These are phyloP conservation scores for Lodderomyces margitis DNA, from an alignment of 1,139 yeast genomes.

Conservation along the genomic window DNA sequence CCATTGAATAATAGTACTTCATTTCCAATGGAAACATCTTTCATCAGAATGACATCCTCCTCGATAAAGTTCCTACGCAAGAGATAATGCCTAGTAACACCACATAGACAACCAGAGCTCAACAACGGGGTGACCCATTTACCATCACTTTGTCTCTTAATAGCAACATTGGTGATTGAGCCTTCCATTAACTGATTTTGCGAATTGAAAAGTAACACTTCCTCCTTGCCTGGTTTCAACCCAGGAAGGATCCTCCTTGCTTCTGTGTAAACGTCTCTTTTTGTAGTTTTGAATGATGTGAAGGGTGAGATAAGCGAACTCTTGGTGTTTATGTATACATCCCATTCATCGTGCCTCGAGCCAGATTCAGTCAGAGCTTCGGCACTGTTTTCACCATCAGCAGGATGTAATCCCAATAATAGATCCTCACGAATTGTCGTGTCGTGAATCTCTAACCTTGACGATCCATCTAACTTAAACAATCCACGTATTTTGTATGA, in stretches of 20 bases:
- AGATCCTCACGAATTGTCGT: constrained; percentile 37
- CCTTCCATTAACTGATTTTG: constrained; percentile 74
- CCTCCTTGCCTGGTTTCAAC: constrained; percentile 43
- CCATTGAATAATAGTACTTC: constrained; percentile 76
- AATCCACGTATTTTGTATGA: constrained; percentile 64
- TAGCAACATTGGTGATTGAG: constrained; percentile 78
- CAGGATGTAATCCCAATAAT: constrained; percentile 22
- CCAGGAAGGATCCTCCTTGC: constrained; percentile 58
- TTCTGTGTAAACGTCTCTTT: constrained; percentile 57
- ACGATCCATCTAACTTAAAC: constrained; percentile 46
- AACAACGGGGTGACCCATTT: constrained; percentile 80
- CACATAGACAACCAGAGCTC: constrained; percentile 79
- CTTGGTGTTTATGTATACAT: constrained; percentile 58
- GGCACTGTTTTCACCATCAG: constrained; percentile 12
- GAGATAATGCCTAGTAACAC: constrained; percentile 71
- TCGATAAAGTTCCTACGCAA: constrained; percentile 52
- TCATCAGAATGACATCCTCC: constrained; percentile 50
- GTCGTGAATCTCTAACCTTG: constrained; percentile 50
- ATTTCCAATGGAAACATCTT: constrained; percentile 57
- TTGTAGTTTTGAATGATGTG: constrained; percentile 87
- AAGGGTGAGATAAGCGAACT: constrained; percentile 64
- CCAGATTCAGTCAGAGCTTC: constrained; percentile 5
- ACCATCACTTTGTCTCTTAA: constrained; percentile 42
- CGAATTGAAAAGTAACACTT: constrained; percentile 68
- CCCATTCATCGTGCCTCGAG: constrained; percentile 34